phyloP scores from a whole-genome alignment of 2,329 filamentous ascomycete genomes.

The Talaromyces albobiverticillius region DNA sequence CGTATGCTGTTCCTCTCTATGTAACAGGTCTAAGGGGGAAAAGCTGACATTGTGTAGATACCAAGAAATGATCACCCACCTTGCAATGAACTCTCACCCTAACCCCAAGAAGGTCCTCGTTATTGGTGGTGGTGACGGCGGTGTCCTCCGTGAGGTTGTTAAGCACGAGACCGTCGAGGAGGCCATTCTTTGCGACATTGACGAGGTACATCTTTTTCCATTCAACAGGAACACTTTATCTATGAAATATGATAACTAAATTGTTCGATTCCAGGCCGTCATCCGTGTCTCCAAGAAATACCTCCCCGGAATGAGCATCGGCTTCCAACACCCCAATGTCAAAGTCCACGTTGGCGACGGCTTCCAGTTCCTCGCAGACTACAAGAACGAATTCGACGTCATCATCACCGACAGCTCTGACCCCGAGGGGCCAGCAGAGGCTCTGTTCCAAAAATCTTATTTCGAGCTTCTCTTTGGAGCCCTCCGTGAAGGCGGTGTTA shows the following conservation, averaged over 20 bases:
- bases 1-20: too few relatives aligned
- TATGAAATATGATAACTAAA: background rate
- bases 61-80: constrained; percentile 99
- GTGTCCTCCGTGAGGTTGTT: constrained; percentile 96
- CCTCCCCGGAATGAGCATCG: constrained; percentile 88
- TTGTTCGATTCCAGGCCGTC: constrained; percentile 68
- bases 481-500: constrained; percentile 91
- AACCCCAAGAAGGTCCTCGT: constrained; percentile 98
- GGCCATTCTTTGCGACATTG: constrained; percentile 96
- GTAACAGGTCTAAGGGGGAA: too few relatives aligned
- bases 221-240: too few relatives aligned
- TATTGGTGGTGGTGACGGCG: constrained; percentile 95
- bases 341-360: constrained; percentile 92
- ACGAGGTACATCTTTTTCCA: constrained; percentile 73
- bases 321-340: constrained; percentile 91
- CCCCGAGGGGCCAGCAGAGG: constrained; percentile 93
- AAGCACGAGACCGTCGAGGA: constrained; percentile 98
- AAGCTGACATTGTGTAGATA: constrained; percentile 59
- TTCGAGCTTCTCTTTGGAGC: constrained; percentile 90
- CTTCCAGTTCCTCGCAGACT: constrained; percentile 96
- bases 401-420: constrained; percentile 99
- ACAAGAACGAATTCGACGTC: constrained; percentile 96
- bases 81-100: constrained; percentile 97
- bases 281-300: constrained; percentile 98
- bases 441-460: constrained; percentile 97